Conservation (phyloP, 73 alveolate species). For the Paramecium biaurelia region DNA sequence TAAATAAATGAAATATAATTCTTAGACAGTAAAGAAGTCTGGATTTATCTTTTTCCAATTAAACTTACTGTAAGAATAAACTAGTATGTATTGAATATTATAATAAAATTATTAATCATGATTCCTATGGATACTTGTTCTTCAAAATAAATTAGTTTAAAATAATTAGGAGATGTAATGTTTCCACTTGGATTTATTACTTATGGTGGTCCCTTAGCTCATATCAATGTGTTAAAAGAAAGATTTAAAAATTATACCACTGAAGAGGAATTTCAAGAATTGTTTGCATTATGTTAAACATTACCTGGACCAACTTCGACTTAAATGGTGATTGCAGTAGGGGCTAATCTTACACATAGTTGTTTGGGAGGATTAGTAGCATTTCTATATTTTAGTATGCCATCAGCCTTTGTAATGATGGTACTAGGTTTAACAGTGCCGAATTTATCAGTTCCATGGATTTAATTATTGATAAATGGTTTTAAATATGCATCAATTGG, state of each 20-base stretch:
- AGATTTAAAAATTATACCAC: neutral
- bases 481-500: slow-evolving; percentile 19
- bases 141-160: neutral
- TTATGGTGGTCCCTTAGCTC: slow-evolving; percentile 50
- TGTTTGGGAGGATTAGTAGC: slow-evolving; percentile 37
- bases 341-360: slow-evolving; percentile 14
- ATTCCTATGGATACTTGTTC: neutral
- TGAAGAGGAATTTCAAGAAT: slow-evolving; percentile 30
- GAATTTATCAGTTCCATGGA: neutral
- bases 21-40: neutral
- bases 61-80: neutral
- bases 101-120: neutral
- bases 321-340: slow-evolving; percentile 42
- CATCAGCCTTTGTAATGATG: slow-evolving; percentile 13
- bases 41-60: neutral
- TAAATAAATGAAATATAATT: too few relatives aligned
- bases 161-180: neutral
- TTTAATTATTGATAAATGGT: neutral
- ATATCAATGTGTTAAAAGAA: neutral
- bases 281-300: slow-evolving; percentile 23
- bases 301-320: slow-evolving; percentile 51
- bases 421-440: neutral
- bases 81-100: neutral
- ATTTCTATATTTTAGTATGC: slow-evolving; percentile 30
- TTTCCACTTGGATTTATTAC: slow-evolving; percentile 44